Evolutionary conservation across 805 yeast species (phyloP).

Genomic region (Tetrapisispora taiwanensis): DNA sequence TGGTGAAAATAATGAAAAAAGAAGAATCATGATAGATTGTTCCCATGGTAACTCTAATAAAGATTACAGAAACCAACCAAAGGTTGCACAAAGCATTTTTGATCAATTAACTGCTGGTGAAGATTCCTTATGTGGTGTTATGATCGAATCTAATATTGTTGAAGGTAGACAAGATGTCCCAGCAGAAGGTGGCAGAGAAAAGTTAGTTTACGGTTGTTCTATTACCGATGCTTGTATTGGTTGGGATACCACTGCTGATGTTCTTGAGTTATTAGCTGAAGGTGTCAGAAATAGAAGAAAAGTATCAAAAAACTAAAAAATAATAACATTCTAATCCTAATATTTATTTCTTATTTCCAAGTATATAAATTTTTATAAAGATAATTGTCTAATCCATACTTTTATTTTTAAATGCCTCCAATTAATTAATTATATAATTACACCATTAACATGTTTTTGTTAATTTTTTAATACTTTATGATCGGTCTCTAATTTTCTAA

Average conservation of each 20-base stretch:
- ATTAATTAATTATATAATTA: background rate
- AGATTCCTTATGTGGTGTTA: conserved; percentile 73
- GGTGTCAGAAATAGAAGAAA: conserved; percentile 80
- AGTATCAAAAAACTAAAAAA: conserved; percentile 19
- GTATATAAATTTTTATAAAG: background rate
- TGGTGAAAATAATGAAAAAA: conserved; percentile 33
- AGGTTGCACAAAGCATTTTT: conserved; percentile 73
- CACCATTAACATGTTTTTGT: too few species aligned
- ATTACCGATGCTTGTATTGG: conserved; percentile 95
- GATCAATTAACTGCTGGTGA: conserved; percentile 78
- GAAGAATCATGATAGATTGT: conserved; percentile 91
- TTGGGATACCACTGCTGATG: conserved; percentile 79
- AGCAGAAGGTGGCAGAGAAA: conserved; percentile 42
- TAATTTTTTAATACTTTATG: background rate
- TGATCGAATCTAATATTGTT: conserved; percentile 88
- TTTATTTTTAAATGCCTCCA: background rate
- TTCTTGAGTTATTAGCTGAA: conserved; percentile 66
- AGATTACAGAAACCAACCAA: conserved; percentile 91
- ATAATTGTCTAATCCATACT: background rate
- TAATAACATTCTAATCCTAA: background rate
- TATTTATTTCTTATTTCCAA: background rate
- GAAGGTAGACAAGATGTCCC: conserved; percentile 89
- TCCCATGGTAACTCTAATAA: conserved; percentile 96
- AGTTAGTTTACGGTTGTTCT: conserved; percentile 84
- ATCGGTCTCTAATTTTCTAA: background rate